Percentiles rank a stretch among this genome's conserved stretches.
Conservation (phyloP, 768 basidiomycete genomes). For the Rhodosporidiobolus odoratus region DNA sequence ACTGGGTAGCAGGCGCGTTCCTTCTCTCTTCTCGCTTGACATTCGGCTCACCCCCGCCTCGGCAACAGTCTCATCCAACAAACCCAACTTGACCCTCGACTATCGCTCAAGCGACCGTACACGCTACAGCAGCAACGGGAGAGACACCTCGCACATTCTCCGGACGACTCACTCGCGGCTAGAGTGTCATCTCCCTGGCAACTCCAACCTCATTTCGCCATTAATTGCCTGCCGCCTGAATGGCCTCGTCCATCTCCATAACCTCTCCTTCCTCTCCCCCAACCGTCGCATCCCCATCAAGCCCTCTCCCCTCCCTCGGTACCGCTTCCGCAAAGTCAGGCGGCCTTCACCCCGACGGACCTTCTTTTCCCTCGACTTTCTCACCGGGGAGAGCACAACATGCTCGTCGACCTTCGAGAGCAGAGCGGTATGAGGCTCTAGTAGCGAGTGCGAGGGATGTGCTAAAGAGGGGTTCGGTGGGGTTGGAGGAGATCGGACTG, state of each 20-base stretch:
- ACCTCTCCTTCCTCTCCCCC: not conserved
- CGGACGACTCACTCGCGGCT: no score
- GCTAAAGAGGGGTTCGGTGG: not conserved
- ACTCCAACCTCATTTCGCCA: not conserved
- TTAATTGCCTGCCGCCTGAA: not conserved
- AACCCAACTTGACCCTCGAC: no score
- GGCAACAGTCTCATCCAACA: no score
- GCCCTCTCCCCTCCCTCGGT: not conserved
- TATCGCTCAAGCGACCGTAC: no score
- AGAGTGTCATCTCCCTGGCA: not conserved
- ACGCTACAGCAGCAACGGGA: no score
- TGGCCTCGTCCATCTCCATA: not conserved
- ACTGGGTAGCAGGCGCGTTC: not conserved
- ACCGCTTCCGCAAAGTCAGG: not conserved
- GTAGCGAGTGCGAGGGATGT: conserved; percentile 9
- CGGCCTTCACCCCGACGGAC: not conserved
- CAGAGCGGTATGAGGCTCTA: conserved; percentile 21
- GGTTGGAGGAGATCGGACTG: conserved; percentile 8
- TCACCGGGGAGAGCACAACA: not conserved
- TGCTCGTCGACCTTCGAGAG: conserved; percentile 8
- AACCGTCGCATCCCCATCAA: not conserved
- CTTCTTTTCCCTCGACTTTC: not conserved
- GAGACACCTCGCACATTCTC: no score
- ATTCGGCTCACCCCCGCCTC: no score
- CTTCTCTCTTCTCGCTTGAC: not conserved